These are phyloP conservation scores for Lactarius quietus DNA, from an alignment of 768 basidiomycete genomes.

Conservation along the genomic window DNA sequence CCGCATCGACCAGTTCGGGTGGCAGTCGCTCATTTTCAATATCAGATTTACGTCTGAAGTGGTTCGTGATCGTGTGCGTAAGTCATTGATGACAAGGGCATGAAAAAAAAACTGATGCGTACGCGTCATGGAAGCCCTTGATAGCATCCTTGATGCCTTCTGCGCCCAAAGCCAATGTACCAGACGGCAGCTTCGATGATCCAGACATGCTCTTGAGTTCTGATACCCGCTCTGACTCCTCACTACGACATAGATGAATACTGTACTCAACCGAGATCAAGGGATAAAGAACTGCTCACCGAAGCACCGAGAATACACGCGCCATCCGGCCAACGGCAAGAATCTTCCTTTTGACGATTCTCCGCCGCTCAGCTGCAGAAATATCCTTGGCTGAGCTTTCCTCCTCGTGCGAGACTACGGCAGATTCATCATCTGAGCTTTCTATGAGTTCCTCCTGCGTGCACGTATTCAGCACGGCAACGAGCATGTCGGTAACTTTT, in stretches of 20 bases:
- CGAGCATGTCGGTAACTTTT: slow-evolving; percentile 98
- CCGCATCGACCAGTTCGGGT: slow-evolving; percentile 86
- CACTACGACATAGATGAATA: slow-evolving; percentile 46
- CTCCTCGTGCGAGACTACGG: slow-evolving; percentile 33
- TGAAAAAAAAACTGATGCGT: slow-evolving; percentile 37
- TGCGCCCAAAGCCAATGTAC: slow-evolving; percentile 78
- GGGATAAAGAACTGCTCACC: slow-evolving; percentile 48
- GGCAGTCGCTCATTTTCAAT: slow-evolving; percentile 99
- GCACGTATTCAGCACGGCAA: slow-evolving; percentile 95
- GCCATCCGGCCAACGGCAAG: slow-evolving; percentile 97
- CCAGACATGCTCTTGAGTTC: slow-evolving; percentile 92
- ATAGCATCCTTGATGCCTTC: slow-evolving; percentile 97
- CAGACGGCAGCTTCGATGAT: slow-evolving; percentile 73
- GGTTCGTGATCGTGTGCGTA: slow-evolving; percentile 4
- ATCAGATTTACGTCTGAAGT: slow-evolving; percentile 83
- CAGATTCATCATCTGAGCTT: slow-evolving; percentile 50
- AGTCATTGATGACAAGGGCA: background rate
- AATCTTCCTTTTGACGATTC: slow-evolving; percentile 97
- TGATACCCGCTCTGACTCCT: slow-evolving; percentile 96
- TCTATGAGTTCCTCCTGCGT: slow-evolving; percentile 97
- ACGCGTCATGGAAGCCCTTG: slow-evolving; percentile 94
- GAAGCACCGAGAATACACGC: slow-evolving; percentile 90
- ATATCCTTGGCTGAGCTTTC: slow-evolving; percentile 40
- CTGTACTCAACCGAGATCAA: background rate
- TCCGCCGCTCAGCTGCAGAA: slow-evolving; percentile 64